Conservation (phyloP, 2,329 filamentous ascomycete genomes). For the Ophiostoma ips region DNA sequence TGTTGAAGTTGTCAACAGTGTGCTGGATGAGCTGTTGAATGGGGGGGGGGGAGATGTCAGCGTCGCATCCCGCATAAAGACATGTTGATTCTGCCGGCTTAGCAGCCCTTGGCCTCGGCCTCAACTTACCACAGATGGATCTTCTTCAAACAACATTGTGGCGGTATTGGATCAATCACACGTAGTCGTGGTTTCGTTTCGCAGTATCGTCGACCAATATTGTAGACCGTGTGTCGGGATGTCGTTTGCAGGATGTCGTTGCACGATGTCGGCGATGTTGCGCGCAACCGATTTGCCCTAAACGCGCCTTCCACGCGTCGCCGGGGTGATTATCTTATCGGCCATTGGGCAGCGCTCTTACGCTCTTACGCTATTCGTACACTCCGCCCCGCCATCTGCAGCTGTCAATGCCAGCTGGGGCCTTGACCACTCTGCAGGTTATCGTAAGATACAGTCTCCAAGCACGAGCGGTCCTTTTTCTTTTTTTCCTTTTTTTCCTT, state of each 20-base stretch:
- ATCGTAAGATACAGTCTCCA: too few relatives aligned
- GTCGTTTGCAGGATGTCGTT: not conserved
- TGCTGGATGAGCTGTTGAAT: conserved; percentile 67
- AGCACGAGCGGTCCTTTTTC: too few relatives aligned
- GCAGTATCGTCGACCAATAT: too few relatives aligned
- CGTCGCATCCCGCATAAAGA: too few relatives aligned
- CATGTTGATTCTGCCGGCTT: too few relatives aligned
- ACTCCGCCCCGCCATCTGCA: not conserved
- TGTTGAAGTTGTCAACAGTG: conserved; percentile 92
- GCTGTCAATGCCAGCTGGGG: not conserved
- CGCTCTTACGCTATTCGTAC: not conserved
- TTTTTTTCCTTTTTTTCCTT: too few relatives aligned
- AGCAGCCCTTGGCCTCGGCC: too few relatives aligned
- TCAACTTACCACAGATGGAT: conserved; percentile 61
- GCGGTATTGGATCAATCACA: conserved; percentile 2
- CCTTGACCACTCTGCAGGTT: too few relatives aligned
- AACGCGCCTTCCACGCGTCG: conserved; percentile 4
- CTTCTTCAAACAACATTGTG: conserved; percentile 88
- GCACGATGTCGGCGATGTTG: not conserved
- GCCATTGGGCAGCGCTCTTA: not conserved
- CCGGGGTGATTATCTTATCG: conserved; percentile 15
- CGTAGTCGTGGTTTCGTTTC: not conserved
- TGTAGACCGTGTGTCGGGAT: not conserved
- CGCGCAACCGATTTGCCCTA: not conserved
- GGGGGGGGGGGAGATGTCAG: too few relatives aligned